Evolutionary conservation across 1,284 basidiomycete genomes (phyloP).

Genomic region (Rhodotorula sp.): DNA sequence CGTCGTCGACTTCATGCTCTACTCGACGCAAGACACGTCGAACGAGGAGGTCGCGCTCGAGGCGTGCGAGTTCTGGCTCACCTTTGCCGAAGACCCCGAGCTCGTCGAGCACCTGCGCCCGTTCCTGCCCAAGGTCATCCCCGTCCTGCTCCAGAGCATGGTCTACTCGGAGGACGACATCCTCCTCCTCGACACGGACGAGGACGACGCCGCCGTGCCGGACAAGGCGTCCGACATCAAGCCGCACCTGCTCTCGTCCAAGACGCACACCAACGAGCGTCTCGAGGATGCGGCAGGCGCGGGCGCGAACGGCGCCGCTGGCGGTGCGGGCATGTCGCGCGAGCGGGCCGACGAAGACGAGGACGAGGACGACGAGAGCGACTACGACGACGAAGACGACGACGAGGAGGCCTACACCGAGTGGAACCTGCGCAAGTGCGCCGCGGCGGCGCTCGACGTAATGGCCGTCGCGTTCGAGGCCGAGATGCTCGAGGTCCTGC

Average conservation of each 20-base stretch:
- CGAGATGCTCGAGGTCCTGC: slow-evolving; percentile 82
- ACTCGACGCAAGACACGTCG: slow-evolving; percentile 92
- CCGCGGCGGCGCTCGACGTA: slow-evolving; percentile 95
- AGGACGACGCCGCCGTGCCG: slow-evolving; percentile 79
- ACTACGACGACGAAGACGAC: slow-evolving; percentile 85
- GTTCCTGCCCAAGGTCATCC: slow-evolving; percentile 82
- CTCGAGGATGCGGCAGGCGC: slow-evolving; percentile 23
- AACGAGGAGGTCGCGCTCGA: slow-evolving; percentile 86
- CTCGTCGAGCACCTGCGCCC: slow-evolving; percentile 81
- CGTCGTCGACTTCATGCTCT: slow-evolving; percentile 98
- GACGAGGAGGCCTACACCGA: slow-evolving; percentile 97
- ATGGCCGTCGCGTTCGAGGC: slow-evolving; percentile 87
- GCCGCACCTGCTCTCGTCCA: slow-evolving; percentile 83
- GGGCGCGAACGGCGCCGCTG: slow-evolving; percentile 7
- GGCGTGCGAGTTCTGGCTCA: slow-evolving; percentile 99
- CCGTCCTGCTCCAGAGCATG: slow-evolving; percentile 95
- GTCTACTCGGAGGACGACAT: slow-evolving; percentile 94
- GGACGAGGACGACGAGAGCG: slow-evolving; percentile 81
- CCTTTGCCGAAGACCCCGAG: slow-evolving; percentile 92
- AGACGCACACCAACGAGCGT: slow-evolving; percentile 62
- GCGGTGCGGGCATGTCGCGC: slow-evolving; percentile 20
- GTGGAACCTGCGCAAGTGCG: slow-evolving; percentile 98
- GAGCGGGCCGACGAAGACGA: slow-evolving; percentile 62
- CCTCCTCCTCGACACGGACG: slow-evolving; percentile 89
- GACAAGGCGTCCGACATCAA: slow-evolving; percentile 89